Conservation (phyloP, 768 basidiomycete species). For the Phlebiopsis flavidoalba region DNA sequence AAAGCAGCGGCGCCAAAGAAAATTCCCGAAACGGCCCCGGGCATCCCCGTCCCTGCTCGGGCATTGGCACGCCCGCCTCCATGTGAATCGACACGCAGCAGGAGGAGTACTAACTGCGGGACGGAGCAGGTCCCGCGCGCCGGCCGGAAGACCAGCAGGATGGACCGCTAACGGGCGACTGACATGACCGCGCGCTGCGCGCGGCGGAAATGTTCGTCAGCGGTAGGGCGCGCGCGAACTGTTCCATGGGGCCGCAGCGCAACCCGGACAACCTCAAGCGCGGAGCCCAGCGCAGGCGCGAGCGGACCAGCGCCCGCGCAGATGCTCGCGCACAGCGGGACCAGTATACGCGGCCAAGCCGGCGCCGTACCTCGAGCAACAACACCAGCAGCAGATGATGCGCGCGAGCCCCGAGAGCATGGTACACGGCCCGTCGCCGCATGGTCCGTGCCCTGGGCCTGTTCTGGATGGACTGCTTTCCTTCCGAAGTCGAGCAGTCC, state of each 20-base stretch:
- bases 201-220: slow-evolving; percentile 66
- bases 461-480: no score
- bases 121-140: slow-evolving; percentile 12
- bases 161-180: slow-evolving; percentile 27
- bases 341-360: no score
- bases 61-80: slow-evolving; percentile 10
- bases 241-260: slow-evolving; percentile 28
- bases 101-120: background rate
- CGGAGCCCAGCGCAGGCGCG: slow-evolving; percentile 26
- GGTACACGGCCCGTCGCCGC: no score
- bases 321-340: slow-evolving; percentile 16
- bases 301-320: slow-evolving; percentile 28
- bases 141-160: slow-evolving; percentile 23
- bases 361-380: no score
- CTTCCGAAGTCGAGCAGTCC: no score
- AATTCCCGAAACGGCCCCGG: slow-evolving; percentile 41
- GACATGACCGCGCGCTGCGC: slow-evolving; percentile 32
- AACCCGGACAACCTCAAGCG: slow-evolving; percentile 25
- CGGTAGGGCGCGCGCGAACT: slow-evolving; percentile 59
- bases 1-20: slow-evolving; percentile 87
- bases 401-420: slow-evolving; percentile 6
- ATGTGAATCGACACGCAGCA: slow-evolving; percentile 6
- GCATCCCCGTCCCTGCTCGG: slow-evolving; percentile 18
- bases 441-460: no score
- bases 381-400: slow-evolving; percentile 4